Evolutionary conservation across 345 rosid genomes (phyloP).

Genomic region (Salix purpurea): DNA sequence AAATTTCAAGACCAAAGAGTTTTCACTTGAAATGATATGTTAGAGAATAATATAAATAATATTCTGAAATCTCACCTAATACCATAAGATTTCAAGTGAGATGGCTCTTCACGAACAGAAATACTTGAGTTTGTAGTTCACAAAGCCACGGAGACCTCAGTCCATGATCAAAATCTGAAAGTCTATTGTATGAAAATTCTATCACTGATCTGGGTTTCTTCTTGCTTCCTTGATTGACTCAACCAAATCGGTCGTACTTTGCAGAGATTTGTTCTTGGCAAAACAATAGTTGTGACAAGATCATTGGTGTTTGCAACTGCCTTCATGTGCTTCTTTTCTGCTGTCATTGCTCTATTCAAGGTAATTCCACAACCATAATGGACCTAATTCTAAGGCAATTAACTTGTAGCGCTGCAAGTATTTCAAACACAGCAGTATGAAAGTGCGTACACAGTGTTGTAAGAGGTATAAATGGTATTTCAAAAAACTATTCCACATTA

Average conservation of each 20-base stretch:
- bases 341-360: constrained; percentile 33
- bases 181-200: not conserved
- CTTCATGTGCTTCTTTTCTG: constrained; percentile 35
- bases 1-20: fast-evolving
- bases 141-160: not conserved
- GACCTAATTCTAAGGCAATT: not conserved
- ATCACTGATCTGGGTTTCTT: not conserved
- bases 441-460: too few relatives aligned
- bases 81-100: fast-evolving
- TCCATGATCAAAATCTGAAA: not conserved
- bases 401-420: not conserved
- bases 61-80: fast-evolving
- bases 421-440: too few relatives aligned
- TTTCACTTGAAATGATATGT: fast-evolving
- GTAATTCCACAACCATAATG: not conserved
- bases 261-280: constrained; percentile 37
- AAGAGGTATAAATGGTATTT: too few relatives aligned
- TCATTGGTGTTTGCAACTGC: constrained; percentile 27
- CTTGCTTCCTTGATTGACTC: not conserved
- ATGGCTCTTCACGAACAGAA: too few relatives aligned
- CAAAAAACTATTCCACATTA: too few relatives aligned
- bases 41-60: too few relatives aligned
- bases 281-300: constrained; percentile 19
- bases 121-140: not conserved
- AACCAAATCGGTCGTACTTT: not conserved